Base-by-base conservation (phyloP, 768 basidiomycete species). In the Suillus tomentosus region DNA sequence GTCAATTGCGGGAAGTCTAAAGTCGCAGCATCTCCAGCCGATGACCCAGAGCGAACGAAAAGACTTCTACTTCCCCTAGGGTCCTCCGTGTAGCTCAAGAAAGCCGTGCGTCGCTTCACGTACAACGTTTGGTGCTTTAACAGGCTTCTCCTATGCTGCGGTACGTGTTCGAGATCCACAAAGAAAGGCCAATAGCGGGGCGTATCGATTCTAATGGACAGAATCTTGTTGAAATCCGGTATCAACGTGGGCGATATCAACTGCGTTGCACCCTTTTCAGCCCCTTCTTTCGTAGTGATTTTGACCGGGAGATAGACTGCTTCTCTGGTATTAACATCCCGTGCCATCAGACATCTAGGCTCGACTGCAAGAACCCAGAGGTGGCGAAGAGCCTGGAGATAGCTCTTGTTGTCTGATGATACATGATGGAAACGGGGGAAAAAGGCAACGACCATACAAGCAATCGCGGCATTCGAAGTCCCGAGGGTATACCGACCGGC, bases 361-460 rank as follows among this genome's bases (percentile, higher is more conserved):
- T 99, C 96, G 6, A 92, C 90, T 1, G 97, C 96, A 51, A 99
- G 82, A 2, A 93, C 95, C 97, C 97, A 99, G 27, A 99, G 77
- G 73, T 99, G 96, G 8, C 97, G 87, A 65, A 96, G 85, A 1
- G 95, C 94, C 75, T 98, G 97, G 3, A 97, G 82, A 70, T 92
- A 96, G 53, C 89, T 87, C 64, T 90, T 90, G 78, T 97, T 98
- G 70, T 99, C 96, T 3, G 86, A 86, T 1, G 94, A 90, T 19
- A 83, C 76, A 19, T 87, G 82, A 22, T 93, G 87, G 71, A 92
- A 95, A 4, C 93, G 87, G 6, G 97, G 97, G 74, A 94, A 99
- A 79, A 97, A 96, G 0, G 97, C 88, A 10, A 91, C 83, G 65
- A 95, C 81, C 84, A 99, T 87, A 63, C 88, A 88, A 0, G 96